phyloP scores from a whole-genome alignment of 2,329 filamentous ascomycete species.

The Calonectria pseudoreteaudii region DNA sequence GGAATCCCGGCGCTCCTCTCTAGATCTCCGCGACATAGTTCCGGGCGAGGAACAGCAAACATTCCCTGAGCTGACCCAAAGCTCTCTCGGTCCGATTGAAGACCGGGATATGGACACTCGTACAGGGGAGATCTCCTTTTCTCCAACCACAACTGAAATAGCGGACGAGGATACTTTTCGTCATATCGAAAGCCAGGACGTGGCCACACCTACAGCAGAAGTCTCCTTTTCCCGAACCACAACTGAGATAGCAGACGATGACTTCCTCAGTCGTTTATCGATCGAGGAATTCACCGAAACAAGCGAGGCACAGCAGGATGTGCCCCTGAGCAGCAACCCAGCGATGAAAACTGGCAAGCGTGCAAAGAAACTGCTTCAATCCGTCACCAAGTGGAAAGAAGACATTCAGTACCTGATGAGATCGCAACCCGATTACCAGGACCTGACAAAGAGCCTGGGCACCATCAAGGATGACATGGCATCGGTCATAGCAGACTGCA shows the following conservation, averaged over 20 bases:
- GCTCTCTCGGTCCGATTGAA: not conserved
- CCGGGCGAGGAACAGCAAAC: not conserved
- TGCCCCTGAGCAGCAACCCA: not conserved
- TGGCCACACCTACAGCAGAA: no score
- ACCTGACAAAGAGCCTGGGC: not conserved
- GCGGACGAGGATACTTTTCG: not conserved
- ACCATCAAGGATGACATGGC: not conserved
- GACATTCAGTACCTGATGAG: slow-evolving; percentile 8
- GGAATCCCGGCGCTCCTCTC: not conserved
- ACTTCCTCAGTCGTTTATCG: no score
- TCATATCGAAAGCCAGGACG: not conserved
- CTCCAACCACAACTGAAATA: not conserved
- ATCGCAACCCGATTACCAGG: not conserved
- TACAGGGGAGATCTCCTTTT: not conserved
- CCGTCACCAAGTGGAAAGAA: not conserved
- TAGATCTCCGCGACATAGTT: not conserved
- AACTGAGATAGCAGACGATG: not conserved
- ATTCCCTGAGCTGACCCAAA: not conserved
- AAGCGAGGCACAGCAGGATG: no score
- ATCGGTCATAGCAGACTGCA: not conserved
- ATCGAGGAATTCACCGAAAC: not conserved
- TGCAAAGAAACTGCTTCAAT: not conserved
- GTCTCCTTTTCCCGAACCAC: not conserved
- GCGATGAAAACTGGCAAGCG: not conserved
- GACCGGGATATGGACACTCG: no score